Base-by-base conservation (phyloP, 257 asterid species). In the Thymus mandschuricus region DNA sequence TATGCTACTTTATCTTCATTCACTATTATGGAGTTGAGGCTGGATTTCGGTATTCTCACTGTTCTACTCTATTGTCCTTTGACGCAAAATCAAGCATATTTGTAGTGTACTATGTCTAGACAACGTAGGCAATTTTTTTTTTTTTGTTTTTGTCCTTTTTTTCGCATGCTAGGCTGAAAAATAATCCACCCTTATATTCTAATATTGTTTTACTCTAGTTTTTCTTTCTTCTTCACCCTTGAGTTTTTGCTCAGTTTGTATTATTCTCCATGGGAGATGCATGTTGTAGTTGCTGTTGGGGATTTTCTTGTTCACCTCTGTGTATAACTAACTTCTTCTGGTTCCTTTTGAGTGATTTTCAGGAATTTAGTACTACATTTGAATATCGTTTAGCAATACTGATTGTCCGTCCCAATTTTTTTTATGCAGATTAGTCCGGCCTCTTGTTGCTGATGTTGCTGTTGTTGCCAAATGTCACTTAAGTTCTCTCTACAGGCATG, bases 371-470 rank as follows among this genome's bases (percentile, higher is more conserved):
- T 41, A 33, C 6, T 31, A 29, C 59, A 50, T 60, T 28, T 15
- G 21, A 10, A 48, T 66, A 75, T 71, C 56, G 44, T 69, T 68
- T 66, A 10, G 15, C 46, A 10, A 46, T 59, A 57, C 69, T 72
- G 41, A 74, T 68, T 49, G 59, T 75, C 63, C 29, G 33, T 60
- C 34, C 12, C 72, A 67, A 29, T 75, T 66, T 73, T 73, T 67
- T 57, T 41, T 11, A 34, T 57, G 45, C 97, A 94, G 99, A 78
- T 86, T 87, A 60, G 82, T 95, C 57, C 84, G 95, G 69, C 96
- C 98, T 51, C 94, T 95, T 75, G 96, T 95, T 75, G 97, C 98
- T 77, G 99, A 95, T 81, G 92, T 89, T 75, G 97, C 97, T 66
- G 95, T 95, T 62, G 88, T 95, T 76, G 90, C 98, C 73, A 95